Evolutionary conservation across 2,329 filamentous ascomycete genomes (phyloP).

Genomic region (Epichloe sylvatica): DNA sequence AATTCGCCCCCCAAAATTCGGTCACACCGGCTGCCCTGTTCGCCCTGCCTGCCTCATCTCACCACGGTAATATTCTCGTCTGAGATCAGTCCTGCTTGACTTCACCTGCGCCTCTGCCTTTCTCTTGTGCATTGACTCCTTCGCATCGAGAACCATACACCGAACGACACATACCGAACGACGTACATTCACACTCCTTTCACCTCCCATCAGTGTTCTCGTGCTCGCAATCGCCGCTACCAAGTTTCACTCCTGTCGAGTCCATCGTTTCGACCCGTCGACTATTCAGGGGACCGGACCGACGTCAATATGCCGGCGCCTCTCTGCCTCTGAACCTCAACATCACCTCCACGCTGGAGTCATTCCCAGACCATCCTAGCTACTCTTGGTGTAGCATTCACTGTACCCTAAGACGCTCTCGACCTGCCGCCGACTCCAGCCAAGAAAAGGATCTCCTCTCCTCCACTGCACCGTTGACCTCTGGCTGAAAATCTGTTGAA

Average conservation of each 20-base stretch:
- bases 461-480: too few species aligned
- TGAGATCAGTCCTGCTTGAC: background rate
- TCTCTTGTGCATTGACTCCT: background rate
- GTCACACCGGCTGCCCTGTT: background rate
- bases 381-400: background rate
- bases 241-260: background rate
- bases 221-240: background rate
- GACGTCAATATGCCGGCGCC: slow-evolving; percentile 5
- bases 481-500: background rate
- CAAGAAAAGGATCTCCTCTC: background rate
- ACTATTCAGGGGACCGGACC: background rate
- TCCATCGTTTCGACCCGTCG: background rate
- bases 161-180: background rate
- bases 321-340: background rate
- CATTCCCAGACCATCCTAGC: background rate
- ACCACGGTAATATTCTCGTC: background rate
- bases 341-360: background rate
- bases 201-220: background rate
- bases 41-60: background rate
- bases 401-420: background rate
- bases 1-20: background rate
- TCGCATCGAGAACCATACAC: background rate
- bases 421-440: background rate
- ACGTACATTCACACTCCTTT: background rate
- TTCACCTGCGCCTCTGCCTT: background rate